Base-by-base conservation (phyloP, 2,329 filamentous ascomycete species). In the Cladosporium phlei region DNA sequence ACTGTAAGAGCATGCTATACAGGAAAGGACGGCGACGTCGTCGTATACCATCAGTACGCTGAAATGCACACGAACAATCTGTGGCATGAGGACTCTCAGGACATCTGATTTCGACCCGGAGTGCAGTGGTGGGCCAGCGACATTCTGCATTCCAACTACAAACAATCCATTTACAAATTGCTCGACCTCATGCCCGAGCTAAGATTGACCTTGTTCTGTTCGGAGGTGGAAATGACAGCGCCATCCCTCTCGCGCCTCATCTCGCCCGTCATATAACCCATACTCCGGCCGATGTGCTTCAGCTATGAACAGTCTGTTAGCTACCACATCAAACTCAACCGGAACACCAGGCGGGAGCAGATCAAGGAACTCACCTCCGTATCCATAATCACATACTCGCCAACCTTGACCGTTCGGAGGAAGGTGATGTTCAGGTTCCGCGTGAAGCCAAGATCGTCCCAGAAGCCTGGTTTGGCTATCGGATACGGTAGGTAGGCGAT, bases 151-250 rank as follows among this genome's bases (percentile, higher is more conserved):
- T n/a, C n/a, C n/a, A n/a, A n/a, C n/a, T n/a, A n/a, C n/a, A n/a
- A n/a, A n/a, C n/a, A n/a, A n/a, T n/a, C n/a, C n/a, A n/a, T 8
- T 16, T 14, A 39, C 22, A 47, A 20, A 28, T 39, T 39, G 4
- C 19, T 29, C 42, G 22, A 19, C 42, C 28, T 45, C 2, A 30
- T 40, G 4, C 39, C 29, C 10, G 12, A 49, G 33, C 57, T 54
- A 12, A 48, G 48, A 16, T 58, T 59, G 35, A 55, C 57, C 38
- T 58, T 58, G 47, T 57, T 55, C 35, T 58, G 57, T 43, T 59
- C 57, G 16, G 54, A 59, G 22, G 55, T 55, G 5, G 48, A 47
- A 8, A 59, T 49, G 17, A 58, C 33, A 4, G 51, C 52, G 1
- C 56, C 52, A 38, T 60, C 57, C 7, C 32, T 21, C 32, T 60